A percentile compares a stretch with the other conserved stretches of the same genome.
phyloP scores from a whole-genome alignment of 306 rosid species.

The Vachellia collinsii region DNA sequence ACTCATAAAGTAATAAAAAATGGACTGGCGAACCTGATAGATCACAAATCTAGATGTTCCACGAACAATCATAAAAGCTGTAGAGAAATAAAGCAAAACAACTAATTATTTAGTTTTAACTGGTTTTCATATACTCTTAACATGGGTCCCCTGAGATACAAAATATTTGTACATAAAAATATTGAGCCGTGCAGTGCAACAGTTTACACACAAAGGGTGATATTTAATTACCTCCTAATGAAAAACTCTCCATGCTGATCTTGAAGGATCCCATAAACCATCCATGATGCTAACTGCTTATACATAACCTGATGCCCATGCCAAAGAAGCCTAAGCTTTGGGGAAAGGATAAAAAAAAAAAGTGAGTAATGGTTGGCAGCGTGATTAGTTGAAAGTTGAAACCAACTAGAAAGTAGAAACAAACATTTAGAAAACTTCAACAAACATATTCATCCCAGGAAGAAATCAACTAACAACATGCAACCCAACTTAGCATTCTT shows the following conservation, averaged over 20 bases:
- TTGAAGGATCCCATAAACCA: slow-evolving; percentile 94
- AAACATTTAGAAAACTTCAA: not conserved
- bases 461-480: slow-evolving; percentile 15
- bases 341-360: slow-evolving; percentile 37
- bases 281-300: slow-evolving; percentile 96
- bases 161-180: not conserved
- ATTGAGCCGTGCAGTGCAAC: not conserved
- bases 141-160: not conserved
- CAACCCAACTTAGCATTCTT: slow-evolving; percentile 23
- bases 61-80: slow-evolving; percentile 25
- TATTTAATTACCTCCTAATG: slow-evolving; percentile 66
- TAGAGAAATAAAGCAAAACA: not conserved
- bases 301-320: slow-evolving; percentile 97
- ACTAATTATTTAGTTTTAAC: not conserved
- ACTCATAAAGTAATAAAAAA: slow-evolving; percentile 28
- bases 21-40: slow-evolving; percentile 31
- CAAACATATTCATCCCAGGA: slow-evolving; percentile 2
- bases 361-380: not conserved
- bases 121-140: not conserved
- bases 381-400: slow-evolving; percentile 15
- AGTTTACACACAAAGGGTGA: slow-evolving; percentile 17
- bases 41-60: slow-evolving; percentile 29
- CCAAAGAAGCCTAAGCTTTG: slow-evolving; percentile 96
- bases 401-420: not conserved
- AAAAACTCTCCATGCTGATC: slow-evolving; percentile 92